Evolutionary conservation across 495 filamentous ascomycete genomes (phyloP).

Genomic region (Amphirosellinia nigrospora): DNA sequence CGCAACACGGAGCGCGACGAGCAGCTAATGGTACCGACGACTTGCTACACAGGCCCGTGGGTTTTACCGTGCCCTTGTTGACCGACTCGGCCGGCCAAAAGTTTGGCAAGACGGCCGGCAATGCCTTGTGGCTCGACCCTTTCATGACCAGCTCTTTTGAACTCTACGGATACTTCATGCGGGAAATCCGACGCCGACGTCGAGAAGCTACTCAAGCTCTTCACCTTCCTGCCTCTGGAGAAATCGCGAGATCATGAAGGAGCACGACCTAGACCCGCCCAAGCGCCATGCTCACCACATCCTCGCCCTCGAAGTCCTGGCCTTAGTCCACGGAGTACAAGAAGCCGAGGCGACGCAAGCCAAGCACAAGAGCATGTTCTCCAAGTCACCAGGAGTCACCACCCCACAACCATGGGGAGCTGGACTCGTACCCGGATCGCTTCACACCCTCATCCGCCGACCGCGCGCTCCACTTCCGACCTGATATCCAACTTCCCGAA

Average conservation of each 20-base stretch:
- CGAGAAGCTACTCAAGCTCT: constrained; percentile 80
- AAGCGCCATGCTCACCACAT: constrained; percentile 79
- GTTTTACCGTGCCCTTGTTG: constrained; percentile 87
- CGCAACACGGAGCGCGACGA: constrained; percentile 60
- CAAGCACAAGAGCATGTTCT: constrained; percentile 65
- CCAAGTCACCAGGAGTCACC: constrained; percentile 30
- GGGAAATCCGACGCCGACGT: constrained; percentile 82
- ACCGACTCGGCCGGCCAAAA: constrained; percentile 86
- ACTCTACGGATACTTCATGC: constrained; percentile 85
- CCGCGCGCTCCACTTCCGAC: constrained; percentile 36
- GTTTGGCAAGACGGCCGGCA: constrained; percentile 94
- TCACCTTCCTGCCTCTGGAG: constrained; percentile 81
- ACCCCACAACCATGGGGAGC: background rate
- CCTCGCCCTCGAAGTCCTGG: constrained; percentile 79
- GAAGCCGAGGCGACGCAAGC: constrained; percentile 61
- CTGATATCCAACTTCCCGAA: constrained; percentile 67
- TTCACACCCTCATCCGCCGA: background rate
- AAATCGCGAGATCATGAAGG: constrained; percentile 66
- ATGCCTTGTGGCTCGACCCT: constrained; percentile 90
- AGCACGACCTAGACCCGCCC: constrained; percentile 69
- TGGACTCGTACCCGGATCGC: constrained; percentile 12
- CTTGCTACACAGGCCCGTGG: constrained; percentile 60
- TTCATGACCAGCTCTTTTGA: constrained; percentile 82
- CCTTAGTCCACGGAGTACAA: constrained; percentile 73
- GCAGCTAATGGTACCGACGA: constrained; percentile 32